Base-by-base conservation (phyloP, 164 flowering plant genomes). In the Tetrastigma voinierianum region DNA sequence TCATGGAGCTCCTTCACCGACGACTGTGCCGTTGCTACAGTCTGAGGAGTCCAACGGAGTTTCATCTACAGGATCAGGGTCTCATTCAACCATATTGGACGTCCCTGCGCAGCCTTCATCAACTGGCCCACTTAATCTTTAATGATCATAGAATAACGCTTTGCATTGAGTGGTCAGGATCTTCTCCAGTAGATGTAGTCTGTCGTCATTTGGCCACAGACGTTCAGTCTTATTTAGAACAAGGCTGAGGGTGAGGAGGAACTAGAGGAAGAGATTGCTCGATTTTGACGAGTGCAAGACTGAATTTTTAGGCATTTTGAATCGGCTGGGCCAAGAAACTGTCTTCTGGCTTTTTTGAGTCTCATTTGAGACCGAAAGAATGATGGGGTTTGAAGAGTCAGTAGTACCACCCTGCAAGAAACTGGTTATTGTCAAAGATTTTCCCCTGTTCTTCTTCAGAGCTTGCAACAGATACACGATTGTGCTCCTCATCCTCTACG, bases 401-500 rank as follows among this genome's bases (percentile, higher is more conserved):
- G 16, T 10, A 46, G 3, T 23, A n/a, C n/a, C 51, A 18, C n/a
- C 53, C 46, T 46, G 51, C 10, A 21, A 46, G 59, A 61, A 16
- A 13, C 9, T 7, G 5, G 18, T 10, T 64, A 48, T 13, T 57
- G 43, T 18, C 2, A 62, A 47, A 21, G 57, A 66, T 15, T 69
- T 68, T 24, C 46, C 15, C 9, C 45, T 4, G 6, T 32, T 32
- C 40, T 43, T 69, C 14, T 46, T 18, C 9, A 44, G 57, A 52
- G 40, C 72, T 9, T 46, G 48, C 25, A 64, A 53, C 46, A 48
- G 24, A 12, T 69, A 7, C 6, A 64, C 72, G 2, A 59, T 69
- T n/a, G 14, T 64, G 25, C 53, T 73, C n/a, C 52, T 73, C 2
- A 40, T 73, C 1, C 2, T 61, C 9, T 51, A 66, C 12, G 72